Conservation (phyloP, 1,139 yeast species). For the Sugiyamaella grinbergsii region DNA sequence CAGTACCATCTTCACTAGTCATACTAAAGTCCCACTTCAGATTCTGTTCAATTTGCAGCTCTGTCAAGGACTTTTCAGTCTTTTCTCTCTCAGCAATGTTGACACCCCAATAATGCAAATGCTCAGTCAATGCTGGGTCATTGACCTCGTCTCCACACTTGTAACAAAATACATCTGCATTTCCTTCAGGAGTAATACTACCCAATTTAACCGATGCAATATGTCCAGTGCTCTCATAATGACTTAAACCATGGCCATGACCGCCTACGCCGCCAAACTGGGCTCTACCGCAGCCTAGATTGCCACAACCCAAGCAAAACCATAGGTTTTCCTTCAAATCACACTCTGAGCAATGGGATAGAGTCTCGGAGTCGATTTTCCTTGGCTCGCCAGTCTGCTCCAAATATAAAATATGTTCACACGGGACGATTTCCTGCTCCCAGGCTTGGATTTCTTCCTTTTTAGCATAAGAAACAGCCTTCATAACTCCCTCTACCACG, state of each 20-base stretch:
- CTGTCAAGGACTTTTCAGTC: slow-evolving; percentile 85
- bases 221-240: slow-evolving; percentile 60
- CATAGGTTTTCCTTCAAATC: slow-evolving; percentile 77
- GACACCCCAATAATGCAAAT: slow-evolving; percentile 65
- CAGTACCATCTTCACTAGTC: slow-evolving; percentile 70
- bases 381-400: slow-evolving; percentile 41
- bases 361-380: slow-evolving; percentile 39
- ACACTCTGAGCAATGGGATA: slow-evolving; percentile 63
- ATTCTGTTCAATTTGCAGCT: slow-evolving; percentile 89
- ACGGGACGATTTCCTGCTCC: slow-evolving; percentile 84
- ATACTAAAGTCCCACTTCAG: slow-evolving; percentile 89
- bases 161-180: slow-evolving; percentile 83
- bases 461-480: slow-evolving; percentile 64
- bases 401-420: slow-evolving; percentile 68
- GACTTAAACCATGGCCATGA: slow-evolving; percentile 83
- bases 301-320: slow-evolving; percentile 90
- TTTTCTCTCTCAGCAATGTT: slow-evolving; percentile 58
- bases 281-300: slow-evolving; percentile 86
- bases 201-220: slow-evolving; percentile 89
- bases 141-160: slow-evolving; percentile 84
- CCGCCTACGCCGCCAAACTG: slow-evolving; percentile 95
- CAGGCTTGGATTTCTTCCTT: slow-evolving; percentile 82
- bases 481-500: slow-evolving; percentile 54
- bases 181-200: slow-evolving; percentile 68
- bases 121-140: slow-evolving; percentile 59